Conservation (phyloP, 2,329 filamentous ascomycete genomes). For the Verticillium isaacii region DNA sequence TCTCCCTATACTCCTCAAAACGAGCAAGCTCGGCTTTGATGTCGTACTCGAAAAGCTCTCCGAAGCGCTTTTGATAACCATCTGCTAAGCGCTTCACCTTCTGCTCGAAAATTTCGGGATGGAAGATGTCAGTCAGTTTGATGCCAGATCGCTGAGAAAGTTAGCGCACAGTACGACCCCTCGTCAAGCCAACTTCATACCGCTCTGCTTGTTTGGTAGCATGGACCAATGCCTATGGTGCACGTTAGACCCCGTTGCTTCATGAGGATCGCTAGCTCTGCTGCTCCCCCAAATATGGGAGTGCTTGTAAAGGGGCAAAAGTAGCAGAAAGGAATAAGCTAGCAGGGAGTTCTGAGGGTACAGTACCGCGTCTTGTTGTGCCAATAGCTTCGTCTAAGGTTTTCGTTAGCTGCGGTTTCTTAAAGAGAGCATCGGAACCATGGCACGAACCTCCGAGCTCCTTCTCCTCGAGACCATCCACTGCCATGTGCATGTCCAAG, state of each 20-base stretch:
- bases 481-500: slow-evolving; percentile 60
- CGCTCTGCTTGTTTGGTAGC: slow-evolving; percentile 24
- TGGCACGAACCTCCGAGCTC: slow-evolving; percentile 33
- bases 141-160: slow-evolving; percentile 52
- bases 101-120: slow-evolving; percentile 59
- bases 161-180: slow-evolving; percentile 15
- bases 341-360: slow-evolving; percentile 13
- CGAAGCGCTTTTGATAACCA: slow-evolving; percentile 65
- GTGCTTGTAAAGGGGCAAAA: slow-evolving; percentile 13
- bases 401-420: slow-evolving; percentile 20
- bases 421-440: slow-evolving; percentile 12
- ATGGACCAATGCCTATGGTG: slow-evolving; percentile 31
- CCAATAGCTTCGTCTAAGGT: slow-evolving; percentile 23
- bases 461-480: slow-evolving; percentile 64
- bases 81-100: slow-evolving; percentile 58
- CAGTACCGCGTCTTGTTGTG: slow-evolving; percentile 29
- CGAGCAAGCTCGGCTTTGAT: slow-evolving; percentile 64
- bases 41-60: slow-evolving; percentile 60
- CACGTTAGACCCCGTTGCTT: slow-evolving; percentile 17
- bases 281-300: slow-evolving; percentile 8
- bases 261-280: slow-evolving; percentile 11
- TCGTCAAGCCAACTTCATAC: slow-evolving; percentile 15
- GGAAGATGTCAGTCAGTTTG: slow-evolving; percentile 62
- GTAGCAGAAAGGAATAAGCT: neutral
- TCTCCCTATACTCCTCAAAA: slow-evolving; percentile 22